phyloP scores from a whole-genome alignment of 2,329 filamentous ascomycete species.

The Fusarium secorum region DNA sequence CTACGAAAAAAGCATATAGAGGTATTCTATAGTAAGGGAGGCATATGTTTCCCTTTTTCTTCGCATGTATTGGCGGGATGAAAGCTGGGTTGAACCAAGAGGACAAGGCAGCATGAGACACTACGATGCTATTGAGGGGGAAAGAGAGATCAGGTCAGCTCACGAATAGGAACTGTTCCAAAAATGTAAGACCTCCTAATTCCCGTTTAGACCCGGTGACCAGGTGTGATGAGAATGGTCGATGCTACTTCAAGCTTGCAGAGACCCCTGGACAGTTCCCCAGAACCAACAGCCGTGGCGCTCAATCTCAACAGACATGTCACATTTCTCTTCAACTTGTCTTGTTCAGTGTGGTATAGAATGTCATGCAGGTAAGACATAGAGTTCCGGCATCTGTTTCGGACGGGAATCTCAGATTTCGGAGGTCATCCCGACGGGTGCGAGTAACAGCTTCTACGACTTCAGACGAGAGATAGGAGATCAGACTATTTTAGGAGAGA shows the following conservation, averaged over 20 bases:
- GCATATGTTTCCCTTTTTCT: neutral
- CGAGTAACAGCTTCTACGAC: slow-evolving; percentile 4
- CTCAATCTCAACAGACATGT: neutral
- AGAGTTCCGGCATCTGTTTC: slow-evolving; percentile 16
- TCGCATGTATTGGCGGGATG: neutral
- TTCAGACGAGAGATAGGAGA: neutral
- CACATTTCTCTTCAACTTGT: neutral
- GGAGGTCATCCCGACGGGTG: slow-evolving; percentile 1
- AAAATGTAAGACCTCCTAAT: neutral
- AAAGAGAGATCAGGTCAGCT: neutral
- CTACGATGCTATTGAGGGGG: neutral
- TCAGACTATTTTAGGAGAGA: accelerated
- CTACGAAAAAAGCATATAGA: neutral
- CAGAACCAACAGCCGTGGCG: neutral
- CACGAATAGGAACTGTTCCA: neutral
- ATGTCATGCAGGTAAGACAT: slow-evolving; percentile 17
- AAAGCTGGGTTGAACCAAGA: neutral
- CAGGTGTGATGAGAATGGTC: neutral
- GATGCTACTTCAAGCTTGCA: neutral
- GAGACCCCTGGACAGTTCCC: neutral
- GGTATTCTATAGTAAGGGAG: accelerated
- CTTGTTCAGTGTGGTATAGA: neutral
- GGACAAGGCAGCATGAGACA: neutral
- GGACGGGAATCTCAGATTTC: slow-evolving; percentile 30
- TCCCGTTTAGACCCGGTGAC: too few relatives aligned